A percentile compares a stretch with the other conserved stretches of the same genome.
These are phyloP conservation scores for Apostasia shenzhenica DNA, from an alignment of 106 monocot genomes.

Conservation along the genomic window DNA sequence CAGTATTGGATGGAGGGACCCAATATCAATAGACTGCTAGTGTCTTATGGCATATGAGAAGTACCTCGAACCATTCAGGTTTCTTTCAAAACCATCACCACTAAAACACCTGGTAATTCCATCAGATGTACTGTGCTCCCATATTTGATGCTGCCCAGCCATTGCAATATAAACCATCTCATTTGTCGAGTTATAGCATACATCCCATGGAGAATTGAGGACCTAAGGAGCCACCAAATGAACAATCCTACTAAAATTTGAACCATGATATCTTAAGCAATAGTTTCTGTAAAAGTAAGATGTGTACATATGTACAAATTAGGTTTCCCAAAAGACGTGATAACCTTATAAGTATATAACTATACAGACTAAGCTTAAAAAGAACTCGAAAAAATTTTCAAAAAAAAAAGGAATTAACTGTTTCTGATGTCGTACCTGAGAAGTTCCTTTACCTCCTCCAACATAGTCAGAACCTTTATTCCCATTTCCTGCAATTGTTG, in stretches of 20 bases:
- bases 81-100: slow-evolving; percentile 94
- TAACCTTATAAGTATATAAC: not conserved
- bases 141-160: slow-evolving; percentile 98
- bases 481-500: slow-evolving; percentile 95
- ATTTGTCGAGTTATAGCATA: slow-evolving; percentile 66
- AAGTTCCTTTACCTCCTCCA: slow-evolving; percentile 66
- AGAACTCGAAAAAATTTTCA: not conserved
- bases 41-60: not conserved
- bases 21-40: no score
- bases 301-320: no score
- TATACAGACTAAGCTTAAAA: not conserved
- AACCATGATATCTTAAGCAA: not conserved
- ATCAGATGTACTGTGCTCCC: slow-evolving; percentile 59
- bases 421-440: slow-evolving; percentile 43
- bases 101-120: slow-evolving; percentile 66
- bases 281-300: not conserved
- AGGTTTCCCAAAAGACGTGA: not conserved
- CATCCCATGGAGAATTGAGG: slow-evolving; percentile 98
- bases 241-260: slow-evolving; percentile 3
- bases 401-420: not conserved
- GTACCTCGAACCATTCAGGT: slow-evolving; percentile 92
- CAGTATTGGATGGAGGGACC: no score
- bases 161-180: slow-evolving; percentile 91
- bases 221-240: slow-evolving; percentile 36
- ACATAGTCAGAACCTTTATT: slow-evolving; percentile 91